Conservation (phyloP, 768 basidiomycete species). For the Melanogaster broomeanus region DNA sequence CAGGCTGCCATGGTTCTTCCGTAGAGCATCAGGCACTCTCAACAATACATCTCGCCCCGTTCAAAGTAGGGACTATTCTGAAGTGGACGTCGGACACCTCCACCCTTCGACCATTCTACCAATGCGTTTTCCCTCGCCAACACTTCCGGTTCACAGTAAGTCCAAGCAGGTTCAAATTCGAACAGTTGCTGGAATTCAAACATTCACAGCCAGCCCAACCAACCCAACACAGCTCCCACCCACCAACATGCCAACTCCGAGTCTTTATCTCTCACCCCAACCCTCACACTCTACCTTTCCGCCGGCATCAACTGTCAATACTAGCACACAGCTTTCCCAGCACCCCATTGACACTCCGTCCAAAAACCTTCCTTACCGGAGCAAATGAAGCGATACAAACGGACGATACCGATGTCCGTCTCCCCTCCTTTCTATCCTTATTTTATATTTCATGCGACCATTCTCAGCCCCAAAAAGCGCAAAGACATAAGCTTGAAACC, state of each 20-base stretch:
- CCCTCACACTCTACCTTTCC: not conserved
- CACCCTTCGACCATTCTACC: not conserved
- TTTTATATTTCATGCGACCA: not conserved
- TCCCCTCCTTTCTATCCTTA: not conserved
- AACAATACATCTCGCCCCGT: not conserved
- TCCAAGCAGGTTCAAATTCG: not conserved
- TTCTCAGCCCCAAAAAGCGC: not conserved
- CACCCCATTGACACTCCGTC: not conserved
- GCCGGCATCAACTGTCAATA: not conserved
- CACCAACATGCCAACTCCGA: not conserved
- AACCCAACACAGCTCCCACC: not conserved
- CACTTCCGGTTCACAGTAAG: not conserved
- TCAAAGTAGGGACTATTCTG: not conserved
- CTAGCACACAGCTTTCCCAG: not conserved
- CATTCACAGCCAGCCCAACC: not conserved
- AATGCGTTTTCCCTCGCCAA: not conserved
- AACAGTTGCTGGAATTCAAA: not conserved
- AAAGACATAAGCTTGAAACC: not conserved
- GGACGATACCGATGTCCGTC: not conserved
- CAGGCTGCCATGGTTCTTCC: not conserved
- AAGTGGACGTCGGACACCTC: not conserved
- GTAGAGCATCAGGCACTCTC: not conserved
- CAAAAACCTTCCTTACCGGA: not conserved
- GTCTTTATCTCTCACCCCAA: not conserved
- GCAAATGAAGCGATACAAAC: not conserved